phyloP scores from a whole-genome alignment of 768 basidiomycete genomes.

The Phanerochaete carnosa region DNA sequence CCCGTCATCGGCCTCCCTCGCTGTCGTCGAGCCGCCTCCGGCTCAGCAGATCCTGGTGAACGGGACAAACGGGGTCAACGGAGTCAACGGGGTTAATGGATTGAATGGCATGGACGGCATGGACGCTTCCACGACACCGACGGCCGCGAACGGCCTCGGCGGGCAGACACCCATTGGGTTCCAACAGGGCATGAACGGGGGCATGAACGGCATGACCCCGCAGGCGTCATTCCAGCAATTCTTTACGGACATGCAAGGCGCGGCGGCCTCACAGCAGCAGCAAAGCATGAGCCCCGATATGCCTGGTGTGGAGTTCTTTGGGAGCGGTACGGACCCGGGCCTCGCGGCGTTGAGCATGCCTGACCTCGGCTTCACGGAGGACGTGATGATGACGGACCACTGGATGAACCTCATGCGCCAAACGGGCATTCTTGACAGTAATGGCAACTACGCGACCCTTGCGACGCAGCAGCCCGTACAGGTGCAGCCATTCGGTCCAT shows the following conservation, averaged over 20 bases:
- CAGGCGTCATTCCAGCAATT: not conserved
- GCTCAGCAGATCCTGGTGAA: conserved; percentile 1
- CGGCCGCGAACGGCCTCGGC: not conserved
- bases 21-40: conserved; percentile 16
- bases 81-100: not conserved
- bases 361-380: conserved; percentile 45
- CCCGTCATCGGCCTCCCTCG: conserved; percentile 34
- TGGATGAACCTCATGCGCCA: conserved; percentile 68
- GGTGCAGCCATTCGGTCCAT: not conserved
- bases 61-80: not conserved
- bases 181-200: not conserved
- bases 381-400: conserved; percentile 60
- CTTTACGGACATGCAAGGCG: not conserved
- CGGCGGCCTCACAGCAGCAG: not conserved
- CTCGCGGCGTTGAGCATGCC: conserved; percentile 40
- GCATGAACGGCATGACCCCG: not conserved
- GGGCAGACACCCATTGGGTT: not conserved
- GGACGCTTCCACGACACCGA: not conserved
- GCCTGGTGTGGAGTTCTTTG: not conserved
- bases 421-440: conserved; percentile 47
- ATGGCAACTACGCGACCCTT: not conserved
- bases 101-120: not conserved
- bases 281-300: not conserved
- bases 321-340: conserved; percentile 21
- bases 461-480: not conserved